Evolutionary conservation across 352 stramenopile genomes (phyloP).

Genomic region (Phytophthora citricola): DNA sequence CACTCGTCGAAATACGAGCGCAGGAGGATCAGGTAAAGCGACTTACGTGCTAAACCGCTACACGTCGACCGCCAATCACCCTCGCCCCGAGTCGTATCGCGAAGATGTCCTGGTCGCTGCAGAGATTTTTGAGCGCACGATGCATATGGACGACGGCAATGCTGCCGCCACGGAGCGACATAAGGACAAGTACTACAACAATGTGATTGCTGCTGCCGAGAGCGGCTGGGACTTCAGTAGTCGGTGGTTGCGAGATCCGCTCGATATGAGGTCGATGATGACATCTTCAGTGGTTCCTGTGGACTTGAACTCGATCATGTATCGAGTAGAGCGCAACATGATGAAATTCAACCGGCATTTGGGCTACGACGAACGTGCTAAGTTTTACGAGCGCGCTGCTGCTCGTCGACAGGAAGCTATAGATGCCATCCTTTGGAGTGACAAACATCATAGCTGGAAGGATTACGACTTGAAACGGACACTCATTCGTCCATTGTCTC

Average conservation of each 20-base stretch:
- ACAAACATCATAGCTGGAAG: conserved; percentile 62
- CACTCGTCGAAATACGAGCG: conserved; percentile 28
- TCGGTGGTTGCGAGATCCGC: conserved; percentile 72
- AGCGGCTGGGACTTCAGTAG: conserved; percentile 93
- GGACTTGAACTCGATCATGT: conserved; percentile 89
- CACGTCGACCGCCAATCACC: conserved; percentile 70
- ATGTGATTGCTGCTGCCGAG: conserved; percentile 85
- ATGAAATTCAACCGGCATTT: conserved; percentile 64
- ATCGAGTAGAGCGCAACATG: conserved; percentile 79
- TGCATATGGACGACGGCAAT: conserved; percentile 38
- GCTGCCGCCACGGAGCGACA: conserved; percentile 47
- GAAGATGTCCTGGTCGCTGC: conserved; percentile 79
- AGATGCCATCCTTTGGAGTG: conserved; percentile 75
- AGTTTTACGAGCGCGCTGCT: conserved; percentile 57
- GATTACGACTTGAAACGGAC: conserved; percentile 69
- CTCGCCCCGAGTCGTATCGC: conserved; percentile 88
- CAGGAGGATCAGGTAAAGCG: not conserved
- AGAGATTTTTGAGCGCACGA: conserved; percentile 63
- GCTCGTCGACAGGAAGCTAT: conserved; percentile 58
- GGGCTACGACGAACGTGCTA: conserved; percentile 49
- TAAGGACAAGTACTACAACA: conserved; percentile 83
- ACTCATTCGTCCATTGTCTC: conserved; percentile 55
- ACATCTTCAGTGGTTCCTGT: conserved; percentile 80
- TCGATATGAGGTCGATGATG: conserved; percentile 75
- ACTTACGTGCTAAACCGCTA: conserved; percentile 83